Evolutionary conservation across 805 yeast genomes (phyloP).

Genomic region (Myxozyma mucilagina): DNA sequence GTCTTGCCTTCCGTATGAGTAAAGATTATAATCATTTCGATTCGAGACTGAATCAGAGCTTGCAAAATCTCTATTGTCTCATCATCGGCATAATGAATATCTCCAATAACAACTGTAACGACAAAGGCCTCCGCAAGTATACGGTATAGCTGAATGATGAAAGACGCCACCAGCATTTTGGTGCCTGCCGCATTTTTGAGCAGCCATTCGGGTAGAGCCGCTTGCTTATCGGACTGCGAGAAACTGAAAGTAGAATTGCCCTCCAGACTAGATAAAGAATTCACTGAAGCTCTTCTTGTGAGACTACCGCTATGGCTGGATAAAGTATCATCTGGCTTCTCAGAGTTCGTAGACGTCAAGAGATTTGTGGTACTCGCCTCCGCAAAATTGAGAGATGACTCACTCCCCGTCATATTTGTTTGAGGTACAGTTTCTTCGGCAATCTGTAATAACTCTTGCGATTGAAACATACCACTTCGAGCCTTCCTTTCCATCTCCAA

Average conservation of each 20-base stretch:
- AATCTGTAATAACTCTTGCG: conserved; percentile 2
- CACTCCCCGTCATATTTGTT: background rate
- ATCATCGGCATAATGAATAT: conserved; percentile 29
- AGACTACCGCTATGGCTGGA: conserved; percentile 10
- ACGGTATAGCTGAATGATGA: conserved; percentile 16
- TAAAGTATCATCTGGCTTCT: background rate
- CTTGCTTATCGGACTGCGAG: background rate
- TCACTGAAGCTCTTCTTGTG: background rate
- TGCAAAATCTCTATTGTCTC: conserved; percentile 26
- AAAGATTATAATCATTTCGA: conserved; percentile 25
- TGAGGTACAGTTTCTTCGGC: conserved; percentile 5
- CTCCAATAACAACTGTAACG: conserved; percentile 24
- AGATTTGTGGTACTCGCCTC: background rate
- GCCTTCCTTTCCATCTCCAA: conserved; percentile 7
- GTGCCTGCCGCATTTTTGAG: conserved; percentile 23
- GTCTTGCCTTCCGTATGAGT: conserved; percentile 16
- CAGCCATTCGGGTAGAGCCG: background rate
- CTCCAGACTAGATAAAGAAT: background rate
- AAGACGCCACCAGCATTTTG: conserved; percentile 21
- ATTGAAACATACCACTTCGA: background rate
- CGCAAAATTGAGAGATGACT: background rate
- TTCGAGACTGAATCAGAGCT: conserved; percentile 16
- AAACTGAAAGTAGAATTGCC: background rate
- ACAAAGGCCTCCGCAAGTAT: conserved; percentile 23
- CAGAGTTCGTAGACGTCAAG: background rate